Base-by-base conservation (phyloP, 140 eudicot species). In the Anethum foeniculum region DNA sequence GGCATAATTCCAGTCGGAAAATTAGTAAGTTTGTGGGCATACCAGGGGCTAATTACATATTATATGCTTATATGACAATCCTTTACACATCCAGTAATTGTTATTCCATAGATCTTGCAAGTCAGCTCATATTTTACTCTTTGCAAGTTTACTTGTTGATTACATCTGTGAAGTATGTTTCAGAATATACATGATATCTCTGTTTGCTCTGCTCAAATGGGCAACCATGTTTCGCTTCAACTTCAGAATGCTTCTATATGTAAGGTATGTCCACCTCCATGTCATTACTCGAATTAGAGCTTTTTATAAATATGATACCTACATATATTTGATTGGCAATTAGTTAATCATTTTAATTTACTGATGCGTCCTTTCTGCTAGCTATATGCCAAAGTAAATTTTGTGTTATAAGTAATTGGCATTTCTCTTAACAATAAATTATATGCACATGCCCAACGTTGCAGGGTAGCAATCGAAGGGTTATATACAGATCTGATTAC, bases 1-100 rank as follows among this genome's bases (percentile, higher is more conserved):
- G 99, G 99, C 87, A 89, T 95, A 83, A 92, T 95, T 76, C 97
- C 97, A 21, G 88, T 92, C 25, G 99, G 92, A 78, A 92, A 84
- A 89, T 82, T 90, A 83, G 99, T 95, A 88, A 95, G 96, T 89
- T 81, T 65, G 82, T 77, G 51, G 30, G 54, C 78, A 65, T 46
- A 68, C 23, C 67, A 58, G 18, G 30, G 34, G 44, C 34, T 6
- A 10, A 65, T 21, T 38, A 77, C 10, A 34, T 44, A 41, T 5
- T 0, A 41, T 23, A 52, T 72, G 30, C 77, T 19, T 72, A 9
- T 19, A 23, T 21, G 6, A 39, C 10, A 19, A 38, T 10, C 28
- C 56, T 21, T 23, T 60, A 25, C 18, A 41, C 7, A 6, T 60
- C 23, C 41, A 12, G 38, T 41, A 21, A 7, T 41, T 1, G 23